phyloP scores from a whole-genome alignment of 2,329 filamentous ascomycete genomes.

The Microdochium trichocladiopsis region DNA sequence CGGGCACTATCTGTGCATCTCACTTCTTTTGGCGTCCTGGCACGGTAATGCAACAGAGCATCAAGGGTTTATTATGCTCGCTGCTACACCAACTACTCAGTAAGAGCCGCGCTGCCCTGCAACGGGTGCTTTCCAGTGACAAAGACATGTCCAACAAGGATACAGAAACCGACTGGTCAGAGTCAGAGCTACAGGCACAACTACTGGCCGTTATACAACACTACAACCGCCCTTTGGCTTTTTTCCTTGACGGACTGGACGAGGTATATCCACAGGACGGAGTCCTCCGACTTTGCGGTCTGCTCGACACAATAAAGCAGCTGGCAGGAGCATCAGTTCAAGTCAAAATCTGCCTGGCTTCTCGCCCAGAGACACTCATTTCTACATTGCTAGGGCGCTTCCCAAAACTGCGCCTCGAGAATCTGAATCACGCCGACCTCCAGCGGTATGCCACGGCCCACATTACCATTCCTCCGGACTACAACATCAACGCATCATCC shows the following conservation, averaged over 20 bases:
- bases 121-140: background rate
- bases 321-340: background rate
- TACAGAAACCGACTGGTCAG: background rate
- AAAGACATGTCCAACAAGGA: background rate
- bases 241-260: background rate
- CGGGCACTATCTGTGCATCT: background rate
- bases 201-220: background rate
- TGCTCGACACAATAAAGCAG: background rate
- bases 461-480: background rate
- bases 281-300: background rate
- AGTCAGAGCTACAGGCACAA: background rate
- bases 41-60: background rate
- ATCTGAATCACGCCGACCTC: background rate
- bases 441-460: background rate
- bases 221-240: background rate
- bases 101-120: background rate
- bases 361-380: background rate
- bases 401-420: background rate
- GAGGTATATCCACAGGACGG: background rate
- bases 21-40: background rate
- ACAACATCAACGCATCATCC: background rate
- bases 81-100: background rate
- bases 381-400: background rate
- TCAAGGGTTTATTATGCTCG: background rate
- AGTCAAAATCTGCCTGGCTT: background rate